Conservation (phyloP, 2,329 filamentous ascomycete genomes). For the Sporothrix dimorphospora region DNA sequence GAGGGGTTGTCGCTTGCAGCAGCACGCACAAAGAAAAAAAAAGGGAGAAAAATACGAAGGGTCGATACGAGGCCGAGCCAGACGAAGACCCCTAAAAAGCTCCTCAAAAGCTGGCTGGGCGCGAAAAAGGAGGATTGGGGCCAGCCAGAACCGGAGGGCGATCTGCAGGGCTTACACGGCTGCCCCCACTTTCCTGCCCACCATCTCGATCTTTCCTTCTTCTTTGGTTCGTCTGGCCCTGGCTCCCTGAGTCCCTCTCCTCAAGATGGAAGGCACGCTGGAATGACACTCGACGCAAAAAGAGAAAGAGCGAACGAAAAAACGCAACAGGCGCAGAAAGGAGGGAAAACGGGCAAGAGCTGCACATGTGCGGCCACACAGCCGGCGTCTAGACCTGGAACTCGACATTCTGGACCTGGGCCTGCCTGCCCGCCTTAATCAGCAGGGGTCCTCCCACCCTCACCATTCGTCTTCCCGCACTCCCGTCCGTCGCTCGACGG, state of each 20-base stretch:
- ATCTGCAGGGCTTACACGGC: slow-evolving; percentile 30
- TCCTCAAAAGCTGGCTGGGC: slow-evolving; percentile 14
- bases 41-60: background rate
- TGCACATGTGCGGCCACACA: background rate
- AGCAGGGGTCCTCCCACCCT: background rate
- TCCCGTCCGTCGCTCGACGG: slow-evolving; percentile 13
- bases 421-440: slow-evolving; percentile 2
- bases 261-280: background rate
- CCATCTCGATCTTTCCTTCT: slow-evolving; percentile 24
- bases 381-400: background rate
- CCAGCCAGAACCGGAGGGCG: slow-evolving; percentile 5
- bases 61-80: slow-evolving; percentile 2
- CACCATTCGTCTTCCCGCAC: slow-evolving; percentile 6
- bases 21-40: slow-evolving; percentile 6
- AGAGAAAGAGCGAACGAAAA: background rate
- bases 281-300: background rate
- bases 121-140: slow-evolving; percentile 9
- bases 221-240: background rate
- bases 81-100: slow-evolving; percentile 7
- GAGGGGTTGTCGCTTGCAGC: background rate
- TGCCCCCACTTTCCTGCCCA: slow-evolving; percentile 28
- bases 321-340: background rate
- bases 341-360: background rate
- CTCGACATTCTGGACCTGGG: background rate
- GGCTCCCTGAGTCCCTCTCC: background rate